Evolutionary conservation across 2,329 filamentous ascomycete genomes (phyloP), one percentile per base, ranked within the genome.

Genomic region (Pseudonectria foliicola): DNA sequence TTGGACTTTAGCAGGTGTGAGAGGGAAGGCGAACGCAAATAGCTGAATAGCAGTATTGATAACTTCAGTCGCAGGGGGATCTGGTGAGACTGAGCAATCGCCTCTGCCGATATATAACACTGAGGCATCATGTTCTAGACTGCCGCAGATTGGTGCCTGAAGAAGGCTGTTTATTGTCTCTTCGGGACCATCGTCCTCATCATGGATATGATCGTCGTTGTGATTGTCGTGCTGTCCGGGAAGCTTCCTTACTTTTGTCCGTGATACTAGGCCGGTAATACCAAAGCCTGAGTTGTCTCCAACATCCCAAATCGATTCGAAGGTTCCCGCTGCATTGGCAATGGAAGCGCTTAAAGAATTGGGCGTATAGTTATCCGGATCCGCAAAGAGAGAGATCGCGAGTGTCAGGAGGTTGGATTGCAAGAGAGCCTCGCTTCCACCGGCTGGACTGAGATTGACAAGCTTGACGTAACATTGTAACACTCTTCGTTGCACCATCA

Each of bases 261-360:
- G 85, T 14, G 77, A 73, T 2, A 94, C 80, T 14, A 96, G 67
- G 2, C 89, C 86, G 8, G 86, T 94, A 12, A 98, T 82, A 3
- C 93, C 92, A 59, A 95, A 96, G 1, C 89, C 90, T 49, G 82
- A 89, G 54, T 96, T 96, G 57, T 98, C 92, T 7, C 81, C 84
- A 6, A 95, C 77, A 43, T 96, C 90, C 92, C 92, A 98, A 26
- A 98, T 77, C 1, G 80, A 89, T 51, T 98, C 92, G 52, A 96
- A 95, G 3, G 80, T 84, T 6, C 85, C 87, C 1, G 88, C 85
- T 12, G 89, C 85, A 46, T 82, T 92, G 13, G 90, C 90, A 52
- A 98, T 95, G 0, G 89, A 87, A 11, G 86, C 84, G 52, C 90
- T 94, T 31, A 96, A 60, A 2, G 88, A 90, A 50, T 79, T 90